Evolutionary conservation across 129 eudicot species (phyloP).

Genomic region (Lactuca saligna): DNA sequence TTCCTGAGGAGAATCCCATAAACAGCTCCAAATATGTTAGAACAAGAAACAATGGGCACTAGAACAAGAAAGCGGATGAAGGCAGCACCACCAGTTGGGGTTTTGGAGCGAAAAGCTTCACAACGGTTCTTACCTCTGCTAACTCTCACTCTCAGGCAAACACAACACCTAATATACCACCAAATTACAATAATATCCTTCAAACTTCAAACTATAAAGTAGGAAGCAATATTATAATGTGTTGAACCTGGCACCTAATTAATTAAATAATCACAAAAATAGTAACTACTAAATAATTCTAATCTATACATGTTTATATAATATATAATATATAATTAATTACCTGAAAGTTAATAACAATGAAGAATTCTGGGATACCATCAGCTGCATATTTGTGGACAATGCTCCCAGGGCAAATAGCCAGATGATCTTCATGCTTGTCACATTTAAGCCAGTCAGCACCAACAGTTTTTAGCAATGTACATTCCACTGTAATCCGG

Average conservation of each 20-base stretch:
- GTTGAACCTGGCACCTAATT: constrained; percentile 63
- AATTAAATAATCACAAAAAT: neutral
- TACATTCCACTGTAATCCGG: constrained; percentile 53
- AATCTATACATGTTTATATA: neutral
- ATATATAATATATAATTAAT: neutral
- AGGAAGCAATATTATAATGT: constrained; percentile 48
- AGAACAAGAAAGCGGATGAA: no score
- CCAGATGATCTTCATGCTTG: constrained; percentile 75
- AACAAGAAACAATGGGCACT: no score
- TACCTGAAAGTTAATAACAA: constrained; percentile 67
- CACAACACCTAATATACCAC: no score
- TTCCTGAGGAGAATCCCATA: no score
- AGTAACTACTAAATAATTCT: neutral
- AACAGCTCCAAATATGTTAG: no score
- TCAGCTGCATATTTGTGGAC: constrained; percentile 74
- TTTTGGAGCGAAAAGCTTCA: no score
- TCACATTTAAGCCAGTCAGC: constrained; percentile 66
- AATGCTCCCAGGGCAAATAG: constrained; percentile 58
- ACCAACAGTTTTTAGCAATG: constrained; percentile 56
- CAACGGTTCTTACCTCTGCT: no score
- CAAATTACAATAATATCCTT: no score
- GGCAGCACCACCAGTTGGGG: no score
- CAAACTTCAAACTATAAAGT: neutral
- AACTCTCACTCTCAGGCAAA: no score
- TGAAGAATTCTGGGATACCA: constrained; percentile 65